Percentiles rank a stretch among this genome's conserved stretches.
phyloP scores from a whole-genome alignment of 2,329 filamentous ascomycete genomes.

The Pestalotiopsis sp. region DNA sequence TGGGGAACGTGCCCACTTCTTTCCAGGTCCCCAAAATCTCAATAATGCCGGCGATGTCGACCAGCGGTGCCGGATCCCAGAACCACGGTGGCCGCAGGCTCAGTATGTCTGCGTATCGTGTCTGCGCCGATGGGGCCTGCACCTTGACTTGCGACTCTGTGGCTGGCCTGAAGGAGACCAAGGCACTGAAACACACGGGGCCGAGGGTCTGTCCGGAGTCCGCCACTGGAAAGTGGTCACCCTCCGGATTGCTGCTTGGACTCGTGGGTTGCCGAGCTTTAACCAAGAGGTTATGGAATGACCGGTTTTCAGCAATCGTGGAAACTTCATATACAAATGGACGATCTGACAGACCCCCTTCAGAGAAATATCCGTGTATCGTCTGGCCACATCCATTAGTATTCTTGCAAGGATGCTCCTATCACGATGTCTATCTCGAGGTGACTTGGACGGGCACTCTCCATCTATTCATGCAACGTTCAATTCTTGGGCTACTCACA shows the following conservation, averaged over 20 bases:
- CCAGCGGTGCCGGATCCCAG: constrained; percentile 49
- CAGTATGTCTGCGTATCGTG: constrained; percentile 45
- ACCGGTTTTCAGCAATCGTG: constrained; percentile 45
- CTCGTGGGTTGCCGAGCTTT: constrained; percentile 48
- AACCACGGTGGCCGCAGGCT: constrained; percentile 34
- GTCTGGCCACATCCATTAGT: constrained; percentile 39
- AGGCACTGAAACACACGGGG: constrained; percentile 50
- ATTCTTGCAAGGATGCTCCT: not conserved
- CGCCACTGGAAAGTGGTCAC: constrained; percentile 39
- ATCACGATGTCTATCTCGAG: not conserved
- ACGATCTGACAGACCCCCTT: constrained; percentile 46
- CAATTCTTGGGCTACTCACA: constrained; percentile 31
- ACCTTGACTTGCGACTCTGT: constrained; percentile 36
- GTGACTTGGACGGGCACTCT: constrained; percentile 2
- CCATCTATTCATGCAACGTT: not conserved
- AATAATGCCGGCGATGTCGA: constrained; percentile 46
- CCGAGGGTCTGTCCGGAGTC: constrained; percentile 43
- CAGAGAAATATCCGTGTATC: constrained; percentile 59
- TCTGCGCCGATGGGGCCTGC: constrained; percentile 44
- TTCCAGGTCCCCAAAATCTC: constrained; percentile 35
- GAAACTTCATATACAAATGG: constrained; percentile 57
- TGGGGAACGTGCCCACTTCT: constrained; percentile 48
- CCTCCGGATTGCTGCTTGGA: constrained; percentile 36
- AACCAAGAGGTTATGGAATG: constrained; percentile 53
- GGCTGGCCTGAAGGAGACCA: constrained; percentile 54